phyloP scores from a whole-genome alignment of 2,329 filamentous ascomycete species.

The Cytospora piceae region DNA sequence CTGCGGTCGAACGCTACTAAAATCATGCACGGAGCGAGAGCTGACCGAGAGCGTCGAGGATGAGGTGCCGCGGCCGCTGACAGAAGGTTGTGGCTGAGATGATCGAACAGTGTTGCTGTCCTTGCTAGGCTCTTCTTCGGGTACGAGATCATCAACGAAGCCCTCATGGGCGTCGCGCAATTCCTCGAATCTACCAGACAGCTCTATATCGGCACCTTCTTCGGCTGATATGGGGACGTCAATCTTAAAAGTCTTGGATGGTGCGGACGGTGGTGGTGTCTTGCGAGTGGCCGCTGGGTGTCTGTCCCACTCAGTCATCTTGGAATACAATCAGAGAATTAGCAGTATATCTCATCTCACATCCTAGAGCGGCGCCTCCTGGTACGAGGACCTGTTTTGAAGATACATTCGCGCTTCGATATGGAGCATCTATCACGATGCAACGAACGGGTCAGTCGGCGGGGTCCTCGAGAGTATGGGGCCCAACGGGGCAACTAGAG shows the following conservation, averaged over 20 bases:
- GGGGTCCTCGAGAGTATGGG: background rate
- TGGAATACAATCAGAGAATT: background rate
- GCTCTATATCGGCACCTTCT: slow-evolving; percentile 39
- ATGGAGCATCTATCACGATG: slow-evolving; percentile 49
- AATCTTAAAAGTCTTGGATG: slow-evolving; percentile 57
- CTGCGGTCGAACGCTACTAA: slow-evolving; percentile 49
- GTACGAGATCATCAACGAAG: slow-evolving; percentile 42
- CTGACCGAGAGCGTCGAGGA: slow-evolving; percentile 38
- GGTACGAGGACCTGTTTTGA: slow-evolving; percentile 54
- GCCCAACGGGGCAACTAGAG: background rate
- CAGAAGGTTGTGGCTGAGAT: slow-evolving; percentile 30
- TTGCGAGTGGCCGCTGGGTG: slow-evolving; percentile 24
- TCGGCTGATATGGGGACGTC: slow-evolving; percentile 52
- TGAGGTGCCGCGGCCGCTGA: slow-evolving; percentile 30
- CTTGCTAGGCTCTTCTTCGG: slow-evolving; percentile 30
- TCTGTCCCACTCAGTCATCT: background rate
- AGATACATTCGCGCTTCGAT: slow-evolving; percentile 58
- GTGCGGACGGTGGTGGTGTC: slow-evolving; percentile 43
- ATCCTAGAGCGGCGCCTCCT: slow-evolving; percentile 49
- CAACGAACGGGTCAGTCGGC: slow-evolving; percentile 6
- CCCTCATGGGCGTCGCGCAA: slow-evolving; percentile 49
- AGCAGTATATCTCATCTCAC: slow-evolving; percentile 40
- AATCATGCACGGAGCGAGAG: slow-evolving; percentile 40
- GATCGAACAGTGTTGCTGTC: slow-evolving; percentile 18
- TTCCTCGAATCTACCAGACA: slow-evolving; percentile 43